A percentile compares a stretch with the other conserved stretches of the same genome.
Conservation (phyloP, 768 basidiomycete species). For the Trametes villosa region DNA sequence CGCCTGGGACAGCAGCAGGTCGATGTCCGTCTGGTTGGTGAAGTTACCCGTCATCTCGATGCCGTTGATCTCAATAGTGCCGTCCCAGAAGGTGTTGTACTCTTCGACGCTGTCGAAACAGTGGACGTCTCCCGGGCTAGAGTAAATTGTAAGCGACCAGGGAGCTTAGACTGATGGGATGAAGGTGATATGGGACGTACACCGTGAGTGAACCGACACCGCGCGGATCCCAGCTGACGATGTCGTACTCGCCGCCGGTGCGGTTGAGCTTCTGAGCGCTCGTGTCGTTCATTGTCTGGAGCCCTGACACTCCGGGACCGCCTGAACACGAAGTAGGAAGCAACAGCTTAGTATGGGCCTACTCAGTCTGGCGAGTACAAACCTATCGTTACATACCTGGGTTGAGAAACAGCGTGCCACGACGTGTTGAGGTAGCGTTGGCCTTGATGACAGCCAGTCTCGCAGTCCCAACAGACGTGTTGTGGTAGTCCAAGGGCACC, state of each 20-base stretch:
- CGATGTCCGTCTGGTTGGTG: constrained; percentile 12
- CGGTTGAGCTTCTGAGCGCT: background rate
- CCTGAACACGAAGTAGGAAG: background rate
- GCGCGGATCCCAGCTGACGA: constrained; percentile 21
- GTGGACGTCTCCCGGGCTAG: constrained; percentile 13
- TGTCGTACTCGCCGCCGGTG: constrained; percentile 14
- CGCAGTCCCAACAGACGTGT: background rate
- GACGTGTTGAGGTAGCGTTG: constrained; percentile 3
- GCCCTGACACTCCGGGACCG: constrained; percentile 13
- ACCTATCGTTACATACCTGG: constrained; percentile 6
- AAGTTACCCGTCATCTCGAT: constrained; percentile 17
- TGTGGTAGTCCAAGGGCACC: constrained; percentile 13
- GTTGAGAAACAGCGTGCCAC: constrained; percentile 9
- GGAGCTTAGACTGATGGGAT: too few species aligned
- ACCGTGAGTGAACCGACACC: constrained; percentile 13
- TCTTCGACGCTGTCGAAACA: constrained; percentile 13
- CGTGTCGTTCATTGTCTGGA: background rate
- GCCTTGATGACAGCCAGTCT: constrained; percentile 1
- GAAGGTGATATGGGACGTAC: background rate
- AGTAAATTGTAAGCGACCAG: background rate
- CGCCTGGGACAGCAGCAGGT: constrained; percentile 9
- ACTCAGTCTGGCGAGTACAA: background rate
- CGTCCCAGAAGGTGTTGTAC: constrained; percentile 13
- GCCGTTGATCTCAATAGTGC: constrained; percentile 10
- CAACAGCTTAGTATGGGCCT: too few species aligned